Evolutionary conservation across 1,284 basidiomycete genomes (phyloP).

Genomic region (Mycena citricolor): DNA sequence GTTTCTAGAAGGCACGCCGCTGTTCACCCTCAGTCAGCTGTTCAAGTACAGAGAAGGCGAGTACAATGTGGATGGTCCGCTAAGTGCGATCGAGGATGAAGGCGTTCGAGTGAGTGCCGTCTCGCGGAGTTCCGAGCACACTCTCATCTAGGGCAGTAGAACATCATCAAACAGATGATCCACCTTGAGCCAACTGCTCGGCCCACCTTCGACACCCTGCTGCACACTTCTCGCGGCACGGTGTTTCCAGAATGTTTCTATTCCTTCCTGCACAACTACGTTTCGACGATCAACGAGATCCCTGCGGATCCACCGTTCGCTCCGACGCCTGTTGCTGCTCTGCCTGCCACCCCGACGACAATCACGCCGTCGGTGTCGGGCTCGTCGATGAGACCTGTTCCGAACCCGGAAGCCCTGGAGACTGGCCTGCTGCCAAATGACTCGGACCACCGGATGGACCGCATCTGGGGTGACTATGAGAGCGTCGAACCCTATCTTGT

Average conservation of each 20-base stretch:
- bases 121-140: slow-evolving; percentile 10
- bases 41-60: slow-evolving; percentile 94
- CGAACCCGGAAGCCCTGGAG: slow-evolving; percentile 28
- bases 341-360: slow-evolving; percentile 32
- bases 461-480: slow-evolving; percentile 81
- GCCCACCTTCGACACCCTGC: slow-evolving; percentile 82
- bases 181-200: slow-evolving; percentile 74
- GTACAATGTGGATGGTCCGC: slow-evolving; percentile 71
- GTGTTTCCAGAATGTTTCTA: slow-evolving; percentile 94
- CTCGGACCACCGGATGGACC: slow-evolving; percentile 75
- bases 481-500: slow-evolving; percentile 71
- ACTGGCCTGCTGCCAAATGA: slow-evolving; percentile 64
- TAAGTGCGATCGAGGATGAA: slow-evolving; percentile 79
- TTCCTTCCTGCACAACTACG: slow-evolving; percentile 90
- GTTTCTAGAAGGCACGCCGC: slow-evolving; percentile 91
- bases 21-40: slow-evolving; percentile 94
- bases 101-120: slow-evolving; percentile 68
- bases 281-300: slow-evolving; percentile 76
- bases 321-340: slow-evolving; percentile 34
- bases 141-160: slow-evolving; percentile 46
- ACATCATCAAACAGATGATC: slow-evolving; percentile 89
- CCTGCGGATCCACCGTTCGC: slow-evolving; percentile 46
- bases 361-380: slow-evolving; percentile 31
- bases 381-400: slow-evolving; percentile 26
- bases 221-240: slow-evolving; percentile 74